phyloP scores from a whole-genome alignment of 192 early-diverging fungal species.

The Rhizophagus clarus region DNA sequence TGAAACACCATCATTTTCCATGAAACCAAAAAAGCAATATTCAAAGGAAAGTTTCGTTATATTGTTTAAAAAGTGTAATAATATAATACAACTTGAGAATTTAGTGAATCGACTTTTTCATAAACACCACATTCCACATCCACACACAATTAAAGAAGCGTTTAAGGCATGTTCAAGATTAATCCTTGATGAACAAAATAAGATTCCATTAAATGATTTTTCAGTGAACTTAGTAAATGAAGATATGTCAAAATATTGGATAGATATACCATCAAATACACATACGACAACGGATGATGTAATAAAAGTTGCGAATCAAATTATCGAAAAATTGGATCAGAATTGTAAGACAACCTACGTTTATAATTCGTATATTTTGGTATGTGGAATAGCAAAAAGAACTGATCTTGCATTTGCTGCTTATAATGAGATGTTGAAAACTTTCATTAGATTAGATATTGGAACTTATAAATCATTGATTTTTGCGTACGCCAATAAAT shows the following conservation, averaged over 20 bases:
- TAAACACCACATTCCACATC: background rate
- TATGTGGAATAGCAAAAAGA: constrained; percentile 17
- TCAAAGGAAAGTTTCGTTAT: background rate
- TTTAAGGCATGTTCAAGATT: constrained; percentile 10
- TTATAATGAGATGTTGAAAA: background rate
- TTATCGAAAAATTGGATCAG: background rate
- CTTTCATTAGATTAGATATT: background rate
- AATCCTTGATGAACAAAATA: background rate
- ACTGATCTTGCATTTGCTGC: background rate
- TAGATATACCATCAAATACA: background rate
- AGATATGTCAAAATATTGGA: constrained; percentile 18
- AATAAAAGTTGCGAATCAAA: background rate
- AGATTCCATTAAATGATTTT: background rate
- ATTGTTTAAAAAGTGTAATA: background rate
- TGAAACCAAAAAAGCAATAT: background rate
- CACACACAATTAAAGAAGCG: background rate
- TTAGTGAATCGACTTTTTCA: constrained; percentile 6
- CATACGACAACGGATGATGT: constrained; percentile 8
- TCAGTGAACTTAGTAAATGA: background rate
- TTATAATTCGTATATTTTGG: constrained; percentile 6
- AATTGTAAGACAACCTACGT: background rate
- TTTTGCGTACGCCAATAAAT: background rate
- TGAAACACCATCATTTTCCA: background rate
- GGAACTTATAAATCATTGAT: constrained; percentile 17
- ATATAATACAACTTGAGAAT: constrained; percentile 17